Evolutionary conservation across 345 rosid species (phyloP), one percentile per base, ranked within the genome.

Genomic region (Carallia pectinifolia): DNA sequence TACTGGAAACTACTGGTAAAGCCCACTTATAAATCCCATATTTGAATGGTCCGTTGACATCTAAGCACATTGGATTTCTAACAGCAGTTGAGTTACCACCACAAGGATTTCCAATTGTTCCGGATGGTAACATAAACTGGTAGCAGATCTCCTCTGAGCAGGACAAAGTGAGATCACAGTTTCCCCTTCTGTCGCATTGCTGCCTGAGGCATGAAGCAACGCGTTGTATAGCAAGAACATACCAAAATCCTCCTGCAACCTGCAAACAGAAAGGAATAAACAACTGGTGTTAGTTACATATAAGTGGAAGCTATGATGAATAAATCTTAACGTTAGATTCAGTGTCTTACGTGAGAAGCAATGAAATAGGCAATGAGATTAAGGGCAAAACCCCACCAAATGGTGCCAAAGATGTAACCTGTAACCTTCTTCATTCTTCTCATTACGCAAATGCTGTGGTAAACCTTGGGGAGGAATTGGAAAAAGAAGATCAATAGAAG

Each of bases 231-330:
- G 96, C 93, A 7, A 93, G 90, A 64, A 91, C 96, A 71, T 93
- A 90, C 98, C 98, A 93, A 71, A 96, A 90, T 68, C 96, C 98
- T 67, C 98, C 98, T 5, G 96, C 84, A 7, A 90, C 95, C 98
- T 92, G 80, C 6, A 38, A 52, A 31, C 19, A 19, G 36, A 58
- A 19, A 30, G 17, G 67, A 53, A 58, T 27, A n/a, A 29, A 13
- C 4, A 55, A 23, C 7, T 9, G 60, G 31, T 55, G 13, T 7
- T 19, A 8, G 6, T 23, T 55, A 8, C 60, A 27, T 13, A 6
- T 19, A 23, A 55, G 33, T 55, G 60, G 60, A 29, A 19, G 33
- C 10, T 23, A 62, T 62, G 34, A n/a, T 38, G 1, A n/a, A 9
- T 6, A 44, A 60, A 36, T 18, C 31, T 53, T 4, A 19, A 37